A percentile compares a stretch with the other conserved stretches of the same genome.
Conservation (phyloP, 2,329 filamentous ascomycete species). For the Rhinocladiella similis region DNA sequence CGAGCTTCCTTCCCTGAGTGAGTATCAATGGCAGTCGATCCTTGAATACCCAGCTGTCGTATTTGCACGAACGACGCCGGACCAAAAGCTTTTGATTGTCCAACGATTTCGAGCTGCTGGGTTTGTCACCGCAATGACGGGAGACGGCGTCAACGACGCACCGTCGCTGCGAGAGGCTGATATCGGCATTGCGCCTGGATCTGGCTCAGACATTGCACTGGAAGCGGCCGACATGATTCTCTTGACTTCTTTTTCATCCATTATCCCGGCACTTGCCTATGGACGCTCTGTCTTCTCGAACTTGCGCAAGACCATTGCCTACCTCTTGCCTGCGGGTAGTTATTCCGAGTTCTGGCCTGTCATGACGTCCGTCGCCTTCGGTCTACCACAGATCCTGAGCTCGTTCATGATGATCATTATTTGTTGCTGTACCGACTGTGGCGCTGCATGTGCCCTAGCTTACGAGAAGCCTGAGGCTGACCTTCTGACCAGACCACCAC, state of each 20-base stretch:
- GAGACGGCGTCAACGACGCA: constrained; percentile 51
- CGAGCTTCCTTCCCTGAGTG: too few species aligned
- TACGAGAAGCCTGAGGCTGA: constrained; percentile 78
- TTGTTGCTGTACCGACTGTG: constrained; percentile 73
- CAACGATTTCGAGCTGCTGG: constrained; percentile 66
- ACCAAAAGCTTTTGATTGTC: constrained; percentile 80
- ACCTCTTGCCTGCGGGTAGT: constrained; percentile 70
- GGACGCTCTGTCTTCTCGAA: constrained; percentile 79
- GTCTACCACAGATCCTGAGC: constrained; percentile 70
- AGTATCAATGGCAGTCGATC: constrained; percentile 63
- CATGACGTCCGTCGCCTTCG: constrained; percentile 70
- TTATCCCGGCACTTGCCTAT: constrained; percentile 70
- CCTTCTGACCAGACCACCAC: constrained; percentile 67
- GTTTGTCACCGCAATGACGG: constrained; percentile 57
- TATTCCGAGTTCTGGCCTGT: constrained; percentile 72
- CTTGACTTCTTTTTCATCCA: constrained; percentile 70
- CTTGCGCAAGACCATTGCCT: constrained; percentile 74
- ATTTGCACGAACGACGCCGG: constrained; percentile 73
- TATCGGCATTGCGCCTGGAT: constrained; percentile 60
- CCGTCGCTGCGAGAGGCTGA: constrained; percentile 61
- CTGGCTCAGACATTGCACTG: constrained; percentile 61
- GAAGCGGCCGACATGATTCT: constrained; percentile 62
- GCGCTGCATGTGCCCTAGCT: constrained; percentile 69
- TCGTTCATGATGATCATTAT: constrained; percentile 64
- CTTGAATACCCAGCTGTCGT: constrained; percentile 69